Evolutionary conservation across 139 green algal species (phyloP).

Genomic region (Closterium sp.): DNA sequence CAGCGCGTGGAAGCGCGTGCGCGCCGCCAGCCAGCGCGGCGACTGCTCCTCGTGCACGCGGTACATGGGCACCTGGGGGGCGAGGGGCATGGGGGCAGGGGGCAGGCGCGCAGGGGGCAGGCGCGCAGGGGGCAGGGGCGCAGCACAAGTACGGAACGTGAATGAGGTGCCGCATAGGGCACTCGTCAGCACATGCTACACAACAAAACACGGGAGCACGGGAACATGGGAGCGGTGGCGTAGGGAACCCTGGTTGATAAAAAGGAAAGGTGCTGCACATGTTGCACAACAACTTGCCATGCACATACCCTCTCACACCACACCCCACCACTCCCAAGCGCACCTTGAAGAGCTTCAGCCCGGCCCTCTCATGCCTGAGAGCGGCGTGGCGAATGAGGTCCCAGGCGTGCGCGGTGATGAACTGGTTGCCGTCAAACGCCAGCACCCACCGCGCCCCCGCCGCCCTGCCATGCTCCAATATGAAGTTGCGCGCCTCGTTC

Average conservation of each 20-base stretch:
- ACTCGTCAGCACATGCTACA: too few species aligned
- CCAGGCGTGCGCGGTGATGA: conserved; percentile 18
- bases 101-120: too few species aligned
- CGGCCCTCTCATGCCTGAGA: neutral
- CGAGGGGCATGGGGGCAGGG: too few species aligned
- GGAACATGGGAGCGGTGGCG: too few species aligned
- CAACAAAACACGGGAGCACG: too few species aligned
- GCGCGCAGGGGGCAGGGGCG: too few species aligned
- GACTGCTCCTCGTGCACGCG: neutral
- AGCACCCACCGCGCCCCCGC: conserved; percentile 17
- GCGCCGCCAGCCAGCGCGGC: neutral
- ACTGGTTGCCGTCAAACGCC: conserved; percentile 26
- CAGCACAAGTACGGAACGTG: too few species aligned
- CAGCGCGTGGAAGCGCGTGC: neutral
- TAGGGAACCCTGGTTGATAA: too few species aligned
- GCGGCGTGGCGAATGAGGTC: neutral
- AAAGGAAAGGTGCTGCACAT: too few species aligned
- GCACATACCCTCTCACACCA: too few species aligned
- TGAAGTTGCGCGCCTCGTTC: conserved; percentile 11
- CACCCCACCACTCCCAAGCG: neutral
- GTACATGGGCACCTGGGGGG: conserved; percentile 27
- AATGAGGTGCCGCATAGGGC: too few species aligned
- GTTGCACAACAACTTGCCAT: too few species aligned
- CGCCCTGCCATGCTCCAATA: conserved; percentile 1
- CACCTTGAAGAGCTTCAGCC: conserved; percentile 29